Percentiles rank a stretch among this genome's conserved stretches.
Evolutionary conservation across 257 asterid species (phyloP).

Genomic region (Solanum lycopersicoides): DNA sequence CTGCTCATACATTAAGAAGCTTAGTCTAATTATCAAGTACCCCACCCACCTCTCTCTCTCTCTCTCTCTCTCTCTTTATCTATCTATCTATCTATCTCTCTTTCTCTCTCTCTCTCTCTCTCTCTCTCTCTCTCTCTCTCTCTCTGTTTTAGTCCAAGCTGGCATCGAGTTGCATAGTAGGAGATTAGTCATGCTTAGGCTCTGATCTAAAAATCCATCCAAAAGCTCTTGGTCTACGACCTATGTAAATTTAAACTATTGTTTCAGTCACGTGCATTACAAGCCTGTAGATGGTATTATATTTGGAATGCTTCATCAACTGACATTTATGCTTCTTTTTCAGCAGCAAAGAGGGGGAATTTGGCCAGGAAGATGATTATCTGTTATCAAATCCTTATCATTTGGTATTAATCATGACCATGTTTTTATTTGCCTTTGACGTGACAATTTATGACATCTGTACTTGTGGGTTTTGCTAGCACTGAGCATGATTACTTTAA

Average conservation of each 20-base stretch:
- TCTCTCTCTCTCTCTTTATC: too few relatives aligned
- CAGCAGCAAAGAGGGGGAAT: constrained; percentile 86
- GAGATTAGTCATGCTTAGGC: not conserved
- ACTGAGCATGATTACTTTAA: not conserved
- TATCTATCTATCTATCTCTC: too few relatives aligned
- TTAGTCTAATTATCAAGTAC: not conserved
- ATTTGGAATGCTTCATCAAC: constrained; percentile 3
- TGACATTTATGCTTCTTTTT: constrained; percentile 15
- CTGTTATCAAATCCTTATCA: constrained; percentile 89
- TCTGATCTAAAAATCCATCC: not conserved
- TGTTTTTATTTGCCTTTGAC: not conserved
- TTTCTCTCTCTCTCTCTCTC: too few relatives aligned
- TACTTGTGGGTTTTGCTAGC: not conserved
- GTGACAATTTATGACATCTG: not conserved
- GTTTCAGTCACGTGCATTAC: not conserved
- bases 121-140: not conserved
- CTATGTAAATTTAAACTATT: not conserved
- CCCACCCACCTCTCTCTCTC: too few relatives aligned
- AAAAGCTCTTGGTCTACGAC: not conserved
- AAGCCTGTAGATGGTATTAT: constrained; percentile 10
- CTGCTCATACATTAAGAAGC: not conserved
- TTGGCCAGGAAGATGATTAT: constrained; percentile 81
- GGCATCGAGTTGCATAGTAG: not conserved
- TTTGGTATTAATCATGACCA: constrained; percentile 48
- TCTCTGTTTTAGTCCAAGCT: not conserved